These are phyloP conservation scores for Phytophthora tentaculata DNA, from an alignment of 352 stramenopile species.

Conservation along the genomic window DNA sequence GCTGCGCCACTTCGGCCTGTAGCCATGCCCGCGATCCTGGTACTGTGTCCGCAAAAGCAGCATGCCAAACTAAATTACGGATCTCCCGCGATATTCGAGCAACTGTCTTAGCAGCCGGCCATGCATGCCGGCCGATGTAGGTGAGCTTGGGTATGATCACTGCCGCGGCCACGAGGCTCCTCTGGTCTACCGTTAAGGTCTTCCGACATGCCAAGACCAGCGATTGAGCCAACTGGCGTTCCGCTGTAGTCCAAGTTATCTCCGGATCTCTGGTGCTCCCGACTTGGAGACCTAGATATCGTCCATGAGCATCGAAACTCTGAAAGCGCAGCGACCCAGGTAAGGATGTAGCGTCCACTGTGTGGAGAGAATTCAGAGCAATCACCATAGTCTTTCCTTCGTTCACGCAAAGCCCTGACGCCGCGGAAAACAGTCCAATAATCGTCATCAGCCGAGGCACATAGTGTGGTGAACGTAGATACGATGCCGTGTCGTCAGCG, in stretches of 20 bases:
- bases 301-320: not conserved
- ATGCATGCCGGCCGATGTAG: not conserved
- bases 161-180: not conserved
- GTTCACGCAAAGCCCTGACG: constrained; percentile 3
- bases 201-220: not conserved
- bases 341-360: not conserved
- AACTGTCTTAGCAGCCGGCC: not conserved
- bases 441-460: not conserved
- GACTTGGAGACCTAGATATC: constrained; percentile 10
- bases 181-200: constrained; percentile 5
- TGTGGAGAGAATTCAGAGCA: not conserved
- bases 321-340: not conserved
- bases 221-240: not conserved
- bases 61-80: constrained; percentile 11
- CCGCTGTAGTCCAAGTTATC: not conserved
- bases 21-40: not conserved
- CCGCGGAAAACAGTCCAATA: not conserved
- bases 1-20: not conserved
- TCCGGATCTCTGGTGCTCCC: not conserved
- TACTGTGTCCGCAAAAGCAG: not conserved
- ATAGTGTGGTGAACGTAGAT: not conserved
- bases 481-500: constrained; percentile 13
- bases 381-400: not conserved
- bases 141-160: constrained; percentile 6
- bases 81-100: not conserved